phyloP scores from a whole-genome alignment of 306 rosid genomes.

The Macrotyloma uniflorum region DNA sequence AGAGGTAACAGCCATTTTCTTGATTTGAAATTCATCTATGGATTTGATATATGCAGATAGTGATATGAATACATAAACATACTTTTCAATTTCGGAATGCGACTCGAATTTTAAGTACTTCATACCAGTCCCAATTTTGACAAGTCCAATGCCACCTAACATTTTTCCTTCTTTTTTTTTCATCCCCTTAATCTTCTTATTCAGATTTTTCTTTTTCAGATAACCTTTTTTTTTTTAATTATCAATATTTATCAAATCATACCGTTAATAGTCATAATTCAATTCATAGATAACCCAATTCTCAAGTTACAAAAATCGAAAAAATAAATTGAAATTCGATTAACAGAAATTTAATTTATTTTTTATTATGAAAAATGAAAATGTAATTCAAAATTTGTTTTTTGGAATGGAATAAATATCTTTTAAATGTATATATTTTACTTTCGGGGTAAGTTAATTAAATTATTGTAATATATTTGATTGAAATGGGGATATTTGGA shows the following conservation, averaged over 20 bases:
- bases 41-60: slow-evolving; percentile 34
- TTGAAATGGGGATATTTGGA: background rate
- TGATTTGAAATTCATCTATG: slow-evolving; percentile 5
- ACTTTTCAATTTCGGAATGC: slow-evolving; percentile 28
- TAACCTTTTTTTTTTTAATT: too few species aligned
- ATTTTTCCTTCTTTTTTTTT: background rate
- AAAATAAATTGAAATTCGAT: too few species aligned
- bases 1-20: slow-evolving; percentile 8
- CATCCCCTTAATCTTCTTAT: background rate
- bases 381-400: too few species aligned
- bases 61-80: slow-evolving; percentile 38
- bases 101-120: slow-evolving; percentile 28
- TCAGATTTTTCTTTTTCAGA: too few species aligned
- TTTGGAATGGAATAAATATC: too few species aligned
- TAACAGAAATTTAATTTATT: too few species aligned
- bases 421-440: too few species aligned
- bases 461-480: background rate
- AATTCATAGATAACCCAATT: too few species aligned
- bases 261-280: too few species aligned
- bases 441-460: background rate
- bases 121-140: slow-evolving; percentile 45
- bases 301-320: too few species aligned
- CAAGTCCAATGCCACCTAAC: slow-evolving; percentile 47
- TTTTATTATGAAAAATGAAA: too few species aligned
- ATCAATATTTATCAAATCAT: too few species aligned